A percentile compares a stretch with the other conserved stretches of the same genome.
phyloP scores from a whole-genome alignment of 192 early-diverging fungal genomes.

The Backusella sp. region DNA sequence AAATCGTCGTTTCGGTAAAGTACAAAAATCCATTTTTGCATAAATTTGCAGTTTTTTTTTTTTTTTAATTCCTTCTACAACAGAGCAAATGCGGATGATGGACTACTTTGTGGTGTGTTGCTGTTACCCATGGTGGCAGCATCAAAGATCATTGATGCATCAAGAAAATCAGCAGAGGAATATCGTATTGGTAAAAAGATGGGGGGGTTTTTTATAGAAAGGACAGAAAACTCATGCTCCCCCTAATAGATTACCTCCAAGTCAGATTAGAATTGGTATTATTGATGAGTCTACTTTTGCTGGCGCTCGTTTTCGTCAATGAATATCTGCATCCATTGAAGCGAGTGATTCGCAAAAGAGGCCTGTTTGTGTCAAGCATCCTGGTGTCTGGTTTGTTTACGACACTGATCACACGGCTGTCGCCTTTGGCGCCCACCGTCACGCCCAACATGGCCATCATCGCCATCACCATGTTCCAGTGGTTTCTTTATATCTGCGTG shows the following conservation, averaged over 20 bases:
- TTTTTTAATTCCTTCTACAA: neutral
- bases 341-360: constrained; percentile 25
- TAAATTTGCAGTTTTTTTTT: neutral
- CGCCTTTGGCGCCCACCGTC: neutral
- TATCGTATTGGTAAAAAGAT: constrained; percentile 33
- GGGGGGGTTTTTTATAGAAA: no score
- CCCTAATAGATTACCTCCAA: constrained; percentile 28
- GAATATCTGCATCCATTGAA: constrained; percentile 23
- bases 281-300: constrained; percentile 33
- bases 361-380: constrained; percentile 27
- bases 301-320: constrained; percentile 15
- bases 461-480: constrained; percentile 27
- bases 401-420: constrained; percentile 20
- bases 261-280: constrained; percentile 36
- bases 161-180: constrained; percentile 23
- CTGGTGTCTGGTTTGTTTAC: constrained; percentile 25
- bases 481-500: constrained; percentile 33
- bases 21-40: neutral
- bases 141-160: constrained; percentile 47
- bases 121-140: constrained; percentile 52
- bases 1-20: constrained; percentile 20
- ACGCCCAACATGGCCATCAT: constrained; percentile 21
- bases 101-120: constrained; percentile 50
- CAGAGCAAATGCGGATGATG: constrained; percentile 56
- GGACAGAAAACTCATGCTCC: no score